A percentile compares a stretch with the other conserved stretches of the same genome.
Conservation (phyloP, 2,329 filamentous ascomycete species). For the Geosmithia putterillii region DNA sequence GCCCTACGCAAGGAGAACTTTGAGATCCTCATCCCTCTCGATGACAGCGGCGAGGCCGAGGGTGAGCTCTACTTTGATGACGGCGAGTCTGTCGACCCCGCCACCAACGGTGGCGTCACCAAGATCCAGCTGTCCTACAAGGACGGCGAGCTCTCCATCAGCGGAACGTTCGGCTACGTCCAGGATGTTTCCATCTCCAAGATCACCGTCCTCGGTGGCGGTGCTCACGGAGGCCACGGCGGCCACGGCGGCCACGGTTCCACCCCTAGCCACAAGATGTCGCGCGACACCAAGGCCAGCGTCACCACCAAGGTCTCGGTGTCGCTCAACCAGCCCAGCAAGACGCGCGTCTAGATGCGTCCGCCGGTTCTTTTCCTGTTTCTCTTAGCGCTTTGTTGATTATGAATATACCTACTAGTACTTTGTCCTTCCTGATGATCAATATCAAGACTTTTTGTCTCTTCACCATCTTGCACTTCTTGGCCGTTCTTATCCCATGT, state of each 20-base stretch:
- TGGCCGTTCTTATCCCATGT: no score
- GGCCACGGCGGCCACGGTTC: background rate
- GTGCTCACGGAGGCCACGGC: background rate
- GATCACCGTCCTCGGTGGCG: slow-evolving; percentile 30
- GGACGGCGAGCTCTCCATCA: slow-evolving; percentile 33
- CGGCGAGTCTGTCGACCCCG: slow-evolving; percentile 53
- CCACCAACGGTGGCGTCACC: slow-evolving; percentile 23
- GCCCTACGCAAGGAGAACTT: slow-evolving; percentile 54
- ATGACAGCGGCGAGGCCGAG: slow-evolving; percentile 44
- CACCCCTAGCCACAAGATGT: background rate
- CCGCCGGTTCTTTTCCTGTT: no score
- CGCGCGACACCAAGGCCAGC: slow-evolving; percentile 1
- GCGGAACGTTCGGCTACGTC: slow-evolving; percentile 41
- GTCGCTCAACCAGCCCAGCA: slow-evolving; percentile 5
- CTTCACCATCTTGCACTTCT: no score
- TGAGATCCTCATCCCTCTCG: slow-evolving; percentile 57
- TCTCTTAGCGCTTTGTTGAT: no score
- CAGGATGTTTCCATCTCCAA: slow-evolving; percentile 29
- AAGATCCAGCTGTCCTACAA: slow-evolving; percentile 48
- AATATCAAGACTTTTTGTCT: no score
- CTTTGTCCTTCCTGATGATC: no score
- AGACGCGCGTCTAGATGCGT: background rate
- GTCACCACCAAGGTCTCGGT: slow-evolving; percentile 4
- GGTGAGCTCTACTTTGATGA: slow-evolving; percentile 70
- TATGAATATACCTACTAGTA: no score